Evolutionary conservation across 163 green algal species (phyloP), one percentile per base, ranked within the genome.

Genomic region (Prototheca cutis): DNA sequence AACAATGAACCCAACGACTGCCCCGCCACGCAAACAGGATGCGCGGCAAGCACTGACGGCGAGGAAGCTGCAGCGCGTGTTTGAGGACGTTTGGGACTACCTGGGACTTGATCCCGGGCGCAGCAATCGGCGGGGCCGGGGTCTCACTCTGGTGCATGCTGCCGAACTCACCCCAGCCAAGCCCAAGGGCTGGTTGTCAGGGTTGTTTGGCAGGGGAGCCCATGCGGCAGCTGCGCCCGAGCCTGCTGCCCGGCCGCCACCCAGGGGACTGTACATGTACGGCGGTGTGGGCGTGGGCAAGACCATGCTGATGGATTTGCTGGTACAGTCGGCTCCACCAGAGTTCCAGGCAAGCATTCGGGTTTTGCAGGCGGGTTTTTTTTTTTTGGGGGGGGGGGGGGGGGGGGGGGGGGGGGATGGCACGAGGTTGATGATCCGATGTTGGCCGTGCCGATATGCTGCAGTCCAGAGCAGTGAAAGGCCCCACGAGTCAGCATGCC

Each of bases 191-290:
- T 77, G 63, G 63, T 64, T 70, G 40, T 65, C 55, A 1, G 42
- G 48, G 45, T 23, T 68, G 31, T 71, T 76, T 56, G 58, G 58
- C 40, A 47, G 42, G 24, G 32, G 31, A 19, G 36, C 51, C 21
- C 51, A 55, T n/a, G 56, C 33, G 1, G 45, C 48, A 8, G 23
- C 40, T 31, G 29, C 25, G 15, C 24, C 57, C 19, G 48, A 58
- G 39, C 28, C 27, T 23, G 64, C 36, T 69, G 63, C 89, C 0
- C 92, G 90, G 77, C n/a, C n/a, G n/a, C n/a, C n/a, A n/a, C n/a
- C n/a, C n/a, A n/a, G n/a, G n/a, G 93, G 96, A 53, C 55, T 91
- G 48, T 91, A 91, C 73, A 84, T 91, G 63, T 86, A 77, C 62
- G 84, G 84, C 42, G 83, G 79, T 6, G 84, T 91, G 48, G 84